Evolutionary conservation across 2,329 filamentous ascomycete species (phyloP).

Genomic region (Ustulina deusta): DNA sequence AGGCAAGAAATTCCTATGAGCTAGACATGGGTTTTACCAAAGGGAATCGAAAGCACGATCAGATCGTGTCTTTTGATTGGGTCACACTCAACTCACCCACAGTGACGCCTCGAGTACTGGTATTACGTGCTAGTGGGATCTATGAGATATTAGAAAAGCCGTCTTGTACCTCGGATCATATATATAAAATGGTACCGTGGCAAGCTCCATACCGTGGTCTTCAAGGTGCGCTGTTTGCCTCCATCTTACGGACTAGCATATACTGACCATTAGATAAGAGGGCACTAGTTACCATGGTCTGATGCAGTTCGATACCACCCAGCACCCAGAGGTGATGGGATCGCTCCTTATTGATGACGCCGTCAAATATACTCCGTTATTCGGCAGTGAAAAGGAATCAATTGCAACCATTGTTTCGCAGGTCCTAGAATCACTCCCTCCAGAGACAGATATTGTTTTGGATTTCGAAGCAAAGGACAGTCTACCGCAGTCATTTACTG

Average conservation of each 20-base stretch:
- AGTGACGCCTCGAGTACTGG: constrained; percentile 68
- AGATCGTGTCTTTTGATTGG: constrained; percentile 77
- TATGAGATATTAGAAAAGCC: constrained; percentile 74
- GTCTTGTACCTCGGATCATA: constrained; percentile 67
- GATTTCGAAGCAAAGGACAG: constrained; percentile 53
- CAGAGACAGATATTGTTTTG: constrained; percentile 52
- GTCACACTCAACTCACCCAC: constrained; percentile 68
- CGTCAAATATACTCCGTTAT: constrained; percentile 67
- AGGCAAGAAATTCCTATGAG: constrained; percentile 70
- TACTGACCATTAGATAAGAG: constrained; percentile 55
- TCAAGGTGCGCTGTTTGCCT: constrained; percentile 56
- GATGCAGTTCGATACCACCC: constrained; percentile 69
- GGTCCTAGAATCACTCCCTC: constrained; percentile 53
- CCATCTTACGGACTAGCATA: constrained; percentile 11
- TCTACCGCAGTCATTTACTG: constrained; percentile 58
- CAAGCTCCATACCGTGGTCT: constrained; percentile 68
- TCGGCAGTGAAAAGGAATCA: constrained; percentile 64
- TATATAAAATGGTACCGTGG: constrained; percentile 73
- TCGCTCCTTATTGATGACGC: constrained; percentile 66
- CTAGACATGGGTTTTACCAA: constrained; percentile 70
- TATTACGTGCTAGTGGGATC: constrained; percentile 69
- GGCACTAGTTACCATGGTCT: constrained; percentile 65
- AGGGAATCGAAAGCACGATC: constrained; percentile 64
- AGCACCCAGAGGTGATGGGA: constrained; percentile 65
- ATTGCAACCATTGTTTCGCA: constrained; percentile 58